Evolutionary conservation across 352 stramenopile genomes (phyloP), one percentile per base, ranked within the genome.

Genomic region (Blastocystis sp.): DNA sequence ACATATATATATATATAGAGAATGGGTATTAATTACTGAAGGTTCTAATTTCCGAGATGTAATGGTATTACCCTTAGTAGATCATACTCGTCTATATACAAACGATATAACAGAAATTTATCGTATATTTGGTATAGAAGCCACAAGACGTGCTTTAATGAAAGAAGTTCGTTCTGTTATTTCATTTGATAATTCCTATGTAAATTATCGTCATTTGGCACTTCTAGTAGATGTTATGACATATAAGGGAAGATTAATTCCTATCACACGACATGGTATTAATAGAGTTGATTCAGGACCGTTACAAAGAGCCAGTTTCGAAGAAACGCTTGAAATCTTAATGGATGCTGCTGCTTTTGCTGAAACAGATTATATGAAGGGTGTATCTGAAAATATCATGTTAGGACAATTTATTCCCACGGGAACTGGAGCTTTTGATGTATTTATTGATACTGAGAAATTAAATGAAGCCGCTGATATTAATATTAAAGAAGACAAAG

Each of bases 61-160:
- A 7, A 79, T 98, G 59, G 88, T 81, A 44, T 84, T 93, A 68
- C 83, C 90, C 23, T 84, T 92, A 66, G 86, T 99, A 6, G 91
- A 99, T 69, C 75, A 80, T 1, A 89, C 81, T 6, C 77, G 86
- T 35, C 95, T 88, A n/a, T 91, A 91, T 65, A 93, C 83, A 27
- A 99, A 98, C 72, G 86, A 98, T 67, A 93, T 96, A 68, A 86
- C 96, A 36, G 90, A 97, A 76, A 94, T 96, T 37, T 95, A 95
- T 67, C 78, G 84, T 46, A 83, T 94, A 33, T 70, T 90, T n/a
- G 81, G 81, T 49, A 87, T 87, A 58, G 81, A 91, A 59, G 81
- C 81, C 48, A 78, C 84, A 46, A 78, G 81, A 52, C 76, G 79
- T 21, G 78, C 80, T 30, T 58, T 91, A 58, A 72, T 91, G 64